phyloP scores from a whole-genome alignment of 177 flowering plant genomes.

The Vitis hybrid region DNA sequence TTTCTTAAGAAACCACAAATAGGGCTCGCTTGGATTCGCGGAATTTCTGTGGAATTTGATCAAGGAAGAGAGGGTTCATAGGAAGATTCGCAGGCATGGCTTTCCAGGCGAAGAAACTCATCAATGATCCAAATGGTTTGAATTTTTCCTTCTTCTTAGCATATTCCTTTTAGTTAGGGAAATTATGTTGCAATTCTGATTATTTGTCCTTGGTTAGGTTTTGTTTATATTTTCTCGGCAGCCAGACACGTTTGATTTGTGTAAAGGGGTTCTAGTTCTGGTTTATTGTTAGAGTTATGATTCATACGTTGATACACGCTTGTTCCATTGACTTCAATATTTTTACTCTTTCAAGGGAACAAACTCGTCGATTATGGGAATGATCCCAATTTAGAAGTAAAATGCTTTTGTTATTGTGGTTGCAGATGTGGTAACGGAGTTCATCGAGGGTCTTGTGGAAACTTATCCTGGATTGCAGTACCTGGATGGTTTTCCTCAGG shows the following conservation, averaged over 20 bases:
- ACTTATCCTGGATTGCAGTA: slow-evolving; percentile 87
- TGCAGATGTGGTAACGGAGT: slow-evolving; percentile 90
- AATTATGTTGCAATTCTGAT: not conserved
- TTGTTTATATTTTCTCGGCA: not conserved
- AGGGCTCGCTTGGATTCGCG: too few species aligned
- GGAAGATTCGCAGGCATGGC: slow-evolving; percentile 37
- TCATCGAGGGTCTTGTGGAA: slow-evolving; percentile 90
- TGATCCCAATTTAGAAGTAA: not conserved
- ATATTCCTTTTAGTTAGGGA: not conserved
- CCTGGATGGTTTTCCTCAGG: slow-evolving; percentile 94
- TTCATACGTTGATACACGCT: too few species aligned
- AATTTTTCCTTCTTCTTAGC: not conserved
- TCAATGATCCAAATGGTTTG: slow-evolving; percentile 78
- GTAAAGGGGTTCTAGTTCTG: too few species aligned
- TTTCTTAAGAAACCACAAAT: too few species aligned
- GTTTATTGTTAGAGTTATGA: too few species aligned
- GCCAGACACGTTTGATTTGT: too few species aligned
- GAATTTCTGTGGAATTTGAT: too few species aligned
- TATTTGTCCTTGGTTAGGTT: not conserved
- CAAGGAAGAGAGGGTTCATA: too few species aligned
- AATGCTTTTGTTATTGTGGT: not conserved
- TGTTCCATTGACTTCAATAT: too few species aligned
- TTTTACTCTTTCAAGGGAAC: not conserved
- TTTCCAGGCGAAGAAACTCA: slow-evolving; percentile 70
- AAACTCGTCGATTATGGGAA: not conserved